Percentiles rank a stretch among this genome's conserved stretches.
phyloP scores from a whole-genome alignment of 2,329 filamentous ascomycete species.

The Fusarium pseudograminearum region DNA sequence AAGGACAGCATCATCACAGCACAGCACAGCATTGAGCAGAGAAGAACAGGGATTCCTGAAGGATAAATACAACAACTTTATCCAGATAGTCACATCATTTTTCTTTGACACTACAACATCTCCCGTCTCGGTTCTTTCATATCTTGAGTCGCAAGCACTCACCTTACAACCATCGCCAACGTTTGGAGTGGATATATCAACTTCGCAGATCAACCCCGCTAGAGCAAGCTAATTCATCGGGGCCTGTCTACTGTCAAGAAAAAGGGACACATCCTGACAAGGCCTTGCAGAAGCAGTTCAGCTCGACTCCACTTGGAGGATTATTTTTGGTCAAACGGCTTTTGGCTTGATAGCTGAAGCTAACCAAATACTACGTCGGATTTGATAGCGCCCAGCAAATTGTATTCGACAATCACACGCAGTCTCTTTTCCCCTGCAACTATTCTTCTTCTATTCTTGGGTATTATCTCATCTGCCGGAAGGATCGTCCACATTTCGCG shows the following conservation, averaged over 20 bases:
- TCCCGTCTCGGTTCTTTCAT: background rate
- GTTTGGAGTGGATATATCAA: conserved; percentile 23
- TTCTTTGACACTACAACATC: background rate
- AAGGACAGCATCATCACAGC: background rate
- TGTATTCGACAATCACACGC: conserved; percentile 1
- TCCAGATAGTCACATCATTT: background rate
- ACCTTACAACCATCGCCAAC: conserved; percentile 1
- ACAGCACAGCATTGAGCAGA: background rate
- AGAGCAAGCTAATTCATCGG: conserved; percentile 31
- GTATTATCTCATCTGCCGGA: conserved; percentile 1
- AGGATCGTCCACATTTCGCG: background rate
- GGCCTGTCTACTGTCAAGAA: background rate
- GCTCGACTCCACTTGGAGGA: conserved; percentile 27
- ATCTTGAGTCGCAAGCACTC: background rate
- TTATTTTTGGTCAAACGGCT: conserved; percentile 23
- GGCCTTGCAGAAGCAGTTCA: conserved; percentile 14
- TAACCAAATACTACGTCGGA: conserved; percentile 12
- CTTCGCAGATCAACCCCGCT: conserved; percentile 14
- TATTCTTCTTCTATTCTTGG: conserved; percentile 6
- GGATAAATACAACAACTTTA: background rate
- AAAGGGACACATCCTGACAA: background rate
- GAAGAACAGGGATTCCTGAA: conserved; percentile 6
- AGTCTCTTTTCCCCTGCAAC: background rate
- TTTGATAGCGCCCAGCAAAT: conserved; percentile 18
- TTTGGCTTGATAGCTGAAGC: conserved; percentile 8